Evolutionary conservation across 2,329 filamentous ascomycete species (phyloP), one percentile per base, ranked within the genome.

Genomic region (Apiospora kogelbergensis): DNA sequence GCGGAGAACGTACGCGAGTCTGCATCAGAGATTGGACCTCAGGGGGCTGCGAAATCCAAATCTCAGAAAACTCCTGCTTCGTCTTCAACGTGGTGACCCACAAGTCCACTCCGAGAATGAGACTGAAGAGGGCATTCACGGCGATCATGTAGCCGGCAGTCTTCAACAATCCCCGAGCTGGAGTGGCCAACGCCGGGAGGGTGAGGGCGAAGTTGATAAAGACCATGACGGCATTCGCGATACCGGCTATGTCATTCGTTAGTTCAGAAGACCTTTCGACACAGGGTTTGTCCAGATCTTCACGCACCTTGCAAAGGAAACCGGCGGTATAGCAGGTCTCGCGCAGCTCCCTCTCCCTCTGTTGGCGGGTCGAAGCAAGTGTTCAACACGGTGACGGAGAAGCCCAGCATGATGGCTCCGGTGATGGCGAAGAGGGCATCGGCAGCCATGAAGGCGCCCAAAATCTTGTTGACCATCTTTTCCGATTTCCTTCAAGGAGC

Each of bases 11-110:
- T 81, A 93, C 91, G 76, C 87, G 84, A 74, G 88, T 85, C 80
- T 96, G 92, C 77, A 96, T 84, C 67, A 95, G 81, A 72, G 86
- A 88, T 79, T 94, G 91, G 4, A 89, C 83, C 1, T 80, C 73
- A 0, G 85, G 75, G 3, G 86, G 76, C 79, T 93, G 89, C 6
- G 80, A 76, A 30, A 83, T 81, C 87, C 91, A 96, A 67, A 91
- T 83, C 1, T 80, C 77, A 69, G 80, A 82, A 70, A 95, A 88
- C 71, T 88, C 87, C 45, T 85, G 84, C 76, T 91, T 88, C 63
- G 90, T 90, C 74, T 84, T 86, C 73, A 96, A 82, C 2, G 93
- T 95, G 74, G 90, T 83, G 76, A 94, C 87, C 93, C 91, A 94
- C 71, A 93, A 83, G 71, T 86, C 84, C 64, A 93, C 81, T 60